Evolutionary conservation across 2,329 filamentous ascomycete species (phyloP), one percentile per base, ranked within the genome.

Genomic region (Calcarisporium arbuscula): DNA sequence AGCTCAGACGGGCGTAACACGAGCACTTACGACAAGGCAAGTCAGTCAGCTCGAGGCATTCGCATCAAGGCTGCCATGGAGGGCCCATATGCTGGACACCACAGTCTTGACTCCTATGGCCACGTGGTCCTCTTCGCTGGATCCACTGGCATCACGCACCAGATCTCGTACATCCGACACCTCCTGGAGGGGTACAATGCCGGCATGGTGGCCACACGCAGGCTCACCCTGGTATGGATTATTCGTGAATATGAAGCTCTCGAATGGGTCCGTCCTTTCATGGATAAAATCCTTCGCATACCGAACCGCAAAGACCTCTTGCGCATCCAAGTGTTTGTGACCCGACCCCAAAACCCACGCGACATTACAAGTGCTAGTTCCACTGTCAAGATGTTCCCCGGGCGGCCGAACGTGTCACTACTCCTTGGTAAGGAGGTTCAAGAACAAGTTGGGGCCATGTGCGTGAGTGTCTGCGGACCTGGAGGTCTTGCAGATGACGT

Each of bases 91-190:
- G 82, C 78, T 5, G 82, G 81, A 27, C 82, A 87, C 53, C 83
- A 95, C 60, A 80, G 79, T 41, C 80, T 96, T 44, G 81, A 88
- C 59, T 95, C 89, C 7, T 96, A 95, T 60, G 90, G 92, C 25
- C 92, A 94, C 28, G 80, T 82, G 28, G 76, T 98, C 43, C 80
- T 98, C 37, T 88, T 95, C 54, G 89, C 90, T 10, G 89, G 88
- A 37, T 86, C 90, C 38, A 88, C 92, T 5, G 92, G 92, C 42
- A 96, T 98, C 61, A 95, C 90, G 1, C 90, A 96, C 58, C 88
- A 94, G 56, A 77, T 96, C 19, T 85, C 88, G 21, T 94, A 94
- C 57, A 74, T 95, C 8, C 81, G 80, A 36, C 82, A 92, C 33
- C 67, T 90, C 5, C 72, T 90, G 39, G 64, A 78, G 35, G 82